phyloP scores from a whole-genome alignment of 148 eudicot genomes.

The Vaccinium vitisidaea region DNA sequence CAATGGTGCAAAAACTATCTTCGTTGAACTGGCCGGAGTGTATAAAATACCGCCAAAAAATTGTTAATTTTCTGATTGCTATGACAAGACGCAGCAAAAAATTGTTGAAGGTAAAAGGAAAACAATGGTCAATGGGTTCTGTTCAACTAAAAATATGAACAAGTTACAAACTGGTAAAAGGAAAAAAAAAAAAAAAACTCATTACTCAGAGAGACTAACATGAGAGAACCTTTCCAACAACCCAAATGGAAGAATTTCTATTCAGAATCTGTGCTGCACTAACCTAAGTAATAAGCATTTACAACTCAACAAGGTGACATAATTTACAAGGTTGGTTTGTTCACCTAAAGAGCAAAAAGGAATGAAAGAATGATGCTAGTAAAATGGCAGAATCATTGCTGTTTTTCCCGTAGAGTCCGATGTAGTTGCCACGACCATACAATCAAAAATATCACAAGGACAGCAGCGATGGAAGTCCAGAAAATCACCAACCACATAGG shows the following conservation, averaged over 20 bases:
- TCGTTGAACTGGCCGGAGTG: neutral
- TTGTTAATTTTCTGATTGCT: no score
- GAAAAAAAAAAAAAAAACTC: neutral
- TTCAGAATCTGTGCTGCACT: slow-evolving; percentile 25
- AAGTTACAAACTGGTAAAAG: neutral
- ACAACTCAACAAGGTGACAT: slow-evolving; percentile 25
- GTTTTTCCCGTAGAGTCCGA: slow-evolving; percentile 53
- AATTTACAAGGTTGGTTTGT: slow-evolving; percentile 38
- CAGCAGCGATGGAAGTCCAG: slow-evolving; percentile 54
- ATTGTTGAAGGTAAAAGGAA: neutral
- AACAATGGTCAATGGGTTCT: neutral
- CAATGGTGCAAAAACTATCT: neutral
- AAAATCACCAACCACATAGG: slow-evolving; percentile 76
- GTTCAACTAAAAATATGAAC: neutral
- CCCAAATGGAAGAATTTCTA: slow-evolving; percentile 14
- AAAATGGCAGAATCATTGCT: slow-evolving; percentile 29
- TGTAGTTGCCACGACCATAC: slow-evolving; percentile 77
- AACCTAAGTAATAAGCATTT: slow-evolving; percentile 35
- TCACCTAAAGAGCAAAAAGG: slow-evolving; percentile 25
- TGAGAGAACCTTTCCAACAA: neutral
- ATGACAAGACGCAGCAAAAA: neutral
- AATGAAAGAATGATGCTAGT: slow-evolving; percentile 22
- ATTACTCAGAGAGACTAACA: neutral
- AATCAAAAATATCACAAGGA: slow-evolving; percentile 47
- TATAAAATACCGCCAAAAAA: neutral